Percentiles rank a stretch among this genome's conserved stretches.
phyloP scores from a whole-genome alignment of 2,329 filamentous ascomycete species.

The Aspergillus fructus region DNA sequence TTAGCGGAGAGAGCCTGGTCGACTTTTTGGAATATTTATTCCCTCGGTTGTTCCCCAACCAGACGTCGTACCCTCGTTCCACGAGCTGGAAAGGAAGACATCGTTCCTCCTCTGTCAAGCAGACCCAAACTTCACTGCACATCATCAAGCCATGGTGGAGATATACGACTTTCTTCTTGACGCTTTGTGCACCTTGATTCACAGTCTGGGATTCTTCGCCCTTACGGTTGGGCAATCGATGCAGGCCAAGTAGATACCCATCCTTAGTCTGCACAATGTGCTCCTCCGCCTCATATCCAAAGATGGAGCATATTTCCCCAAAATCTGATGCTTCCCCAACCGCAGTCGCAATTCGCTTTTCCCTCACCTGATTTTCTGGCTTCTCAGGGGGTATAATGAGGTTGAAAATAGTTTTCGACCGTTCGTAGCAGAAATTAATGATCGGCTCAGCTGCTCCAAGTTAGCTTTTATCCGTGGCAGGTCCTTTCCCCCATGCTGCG shows the following conservation, averaged over 20 bases:
- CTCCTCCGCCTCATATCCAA: constrained; percentile 91
- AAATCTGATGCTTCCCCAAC: constrained; percentile 90
- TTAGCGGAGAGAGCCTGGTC: constrained; percentile 70
- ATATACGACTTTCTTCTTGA: constrained; percentile 84
- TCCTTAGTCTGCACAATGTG: constrained; percentile 94
- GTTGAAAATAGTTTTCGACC: constrained; percentile 82
- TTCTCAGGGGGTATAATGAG: constrained; percentile 68
- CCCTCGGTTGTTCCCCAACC: constrained; percentile 95
- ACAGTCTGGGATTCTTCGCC: constrained; percentile 78
- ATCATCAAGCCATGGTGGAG: constrained; percentile 95
- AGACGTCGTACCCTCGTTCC: constrained; percentile 91
- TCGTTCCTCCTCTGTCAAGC: constrained; percentile 79
- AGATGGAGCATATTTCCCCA: constrained; percentile 86
- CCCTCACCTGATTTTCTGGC: constrained; percentile 65
- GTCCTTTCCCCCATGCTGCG: not conserved
- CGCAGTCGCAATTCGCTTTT: constrained; percentile 69
- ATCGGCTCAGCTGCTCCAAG: constrained; percentile 66
- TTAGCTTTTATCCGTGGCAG: constrained; percentile 18
- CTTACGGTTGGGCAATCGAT: constrained; percentile 78
- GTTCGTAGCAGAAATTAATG: constrained; percentile 77
- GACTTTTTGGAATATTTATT: constrained; percentile 99
- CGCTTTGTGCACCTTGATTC: constrained; percentile 64
- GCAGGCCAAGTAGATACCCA: constrained; percentile 87
- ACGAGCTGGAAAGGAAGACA: constrained; percentile 87
- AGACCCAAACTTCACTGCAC: constrained; percentile 99